These are phyloP conservation scores for Euphorbia lathyris DNA, from an alignment of 345 rosid genomes.

Conservation along the genomic window DNA sequence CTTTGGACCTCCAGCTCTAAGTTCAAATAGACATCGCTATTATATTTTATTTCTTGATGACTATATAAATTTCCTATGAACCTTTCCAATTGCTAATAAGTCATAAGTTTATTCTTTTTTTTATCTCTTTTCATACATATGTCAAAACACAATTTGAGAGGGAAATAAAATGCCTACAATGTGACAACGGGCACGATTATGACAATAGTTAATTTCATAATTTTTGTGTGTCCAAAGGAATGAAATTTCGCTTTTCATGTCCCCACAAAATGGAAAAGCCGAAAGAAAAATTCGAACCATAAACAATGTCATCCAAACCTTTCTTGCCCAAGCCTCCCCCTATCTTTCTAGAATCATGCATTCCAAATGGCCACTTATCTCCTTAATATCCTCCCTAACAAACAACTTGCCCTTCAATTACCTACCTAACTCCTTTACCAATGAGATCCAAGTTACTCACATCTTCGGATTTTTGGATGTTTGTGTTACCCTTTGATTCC, in stretches of 20 bases:
- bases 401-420: background rate
- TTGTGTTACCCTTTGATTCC: background rate
- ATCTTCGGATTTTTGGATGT: background rate
- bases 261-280: background rate
- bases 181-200: slow-evolving; percentile 10
- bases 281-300: background rate
- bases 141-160: slow-evolving; percentile 9
- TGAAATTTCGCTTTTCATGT: background rate
- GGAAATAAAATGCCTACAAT: slow-evolving; percentile 8
- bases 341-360: background rate
- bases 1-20: slow-evolving; percentile 8
- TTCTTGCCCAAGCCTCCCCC: background rate
- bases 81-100: background rate
- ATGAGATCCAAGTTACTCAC: background rate
- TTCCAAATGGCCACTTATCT: too few species aligned
- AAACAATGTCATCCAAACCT: background rate
- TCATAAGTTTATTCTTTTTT: slow-evolving; percentile 5
- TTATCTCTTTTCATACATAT: background rate
- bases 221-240: background rate
- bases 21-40: slow-evolving; percentile 8
- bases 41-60: slow-evolving; percentile 11
- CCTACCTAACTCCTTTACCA: background rate
- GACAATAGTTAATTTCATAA: background rate
- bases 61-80: slow-evolving; percentile 7
- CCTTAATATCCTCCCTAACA: background rate